phyloP scores from a whole-genome alignment of 176 grass and related monocot species.

The Musa troglodytarum region DNA sequence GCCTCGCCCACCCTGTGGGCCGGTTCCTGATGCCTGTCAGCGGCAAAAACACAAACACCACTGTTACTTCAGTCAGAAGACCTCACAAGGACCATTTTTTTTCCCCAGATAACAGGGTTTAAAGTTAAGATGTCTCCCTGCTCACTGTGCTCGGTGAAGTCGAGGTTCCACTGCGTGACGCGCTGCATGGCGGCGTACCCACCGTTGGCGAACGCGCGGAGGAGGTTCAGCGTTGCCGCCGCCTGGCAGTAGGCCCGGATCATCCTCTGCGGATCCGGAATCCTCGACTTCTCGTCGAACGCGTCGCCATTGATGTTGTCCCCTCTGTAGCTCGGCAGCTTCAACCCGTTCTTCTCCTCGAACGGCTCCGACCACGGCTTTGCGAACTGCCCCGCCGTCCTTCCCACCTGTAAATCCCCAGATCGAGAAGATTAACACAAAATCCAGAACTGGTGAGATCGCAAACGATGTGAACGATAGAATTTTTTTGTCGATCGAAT shows the following conservation, averaged over 20 bases:
- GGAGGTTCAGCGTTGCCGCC: neutral
- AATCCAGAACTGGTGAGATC: neutral
- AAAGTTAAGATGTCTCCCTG: neutral
- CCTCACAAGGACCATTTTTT: neutral
- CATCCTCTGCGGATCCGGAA: conserved; percentile 2
- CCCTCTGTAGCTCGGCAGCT: neutral
- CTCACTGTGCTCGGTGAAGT: conserved; percentile 15
- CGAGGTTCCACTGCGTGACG: conserved; percentile 12
- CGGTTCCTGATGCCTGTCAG: conserved; percentile 13
- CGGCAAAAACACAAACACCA: neutral
- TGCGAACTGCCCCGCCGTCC: conserved; percentile 9
- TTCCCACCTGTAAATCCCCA: neutral
- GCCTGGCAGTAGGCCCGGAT: conserved; percentile 1
- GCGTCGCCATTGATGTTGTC: conserved; percentile 17
- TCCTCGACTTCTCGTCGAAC: conserved; percentile 8
- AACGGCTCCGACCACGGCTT: conserved; percentile 11
- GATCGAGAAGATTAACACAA: neutral
- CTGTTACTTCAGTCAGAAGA: neutral
- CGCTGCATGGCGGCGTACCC: conserved; percentile 15
- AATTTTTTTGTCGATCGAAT: neutral
- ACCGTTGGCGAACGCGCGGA: conserved; percentile 6
- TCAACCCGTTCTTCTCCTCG: conserved; percentile 5
- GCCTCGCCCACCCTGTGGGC: conserved; percentile 12
- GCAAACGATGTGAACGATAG: neutral
- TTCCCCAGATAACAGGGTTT: too few species aligned